Base-by-base conservation (phyloP, 768 basidiomycete species). In the Mycena crocata region DNA sequence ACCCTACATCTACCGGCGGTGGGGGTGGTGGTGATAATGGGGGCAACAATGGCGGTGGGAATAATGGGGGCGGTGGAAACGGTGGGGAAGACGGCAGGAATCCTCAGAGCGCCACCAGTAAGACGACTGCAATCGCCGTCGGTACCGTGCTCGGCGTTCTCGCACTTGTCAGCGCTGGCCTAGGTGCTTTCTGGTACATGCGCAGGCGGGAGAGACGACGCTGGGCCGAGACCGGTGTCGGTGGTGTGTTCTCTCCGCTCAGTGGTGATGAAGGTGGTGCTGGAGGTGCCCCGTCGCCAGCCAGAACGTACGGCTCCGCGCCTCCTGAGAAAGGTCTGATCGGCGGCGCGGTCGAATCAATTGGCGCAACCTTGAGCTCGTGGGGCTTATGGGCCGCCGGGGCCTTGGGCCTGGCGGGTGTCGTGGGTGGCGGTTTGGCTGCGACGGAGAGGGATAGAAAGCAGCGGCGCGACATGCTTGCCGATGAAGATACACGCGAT, bases 401-500 rank as follows among this genome's bases (percentile, higher is more conserved):
- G 19, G 65, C 61, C 15, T 10, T 67, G n/a, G 64, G 59, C 71
- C 32, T 60, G 71, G 48, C 44, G 31, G 68, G 64, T n/a, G 65
- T 69, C 24, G 67, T 75, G 23, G 76, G 75, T 65, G 75, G 82
- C 34, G 79, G 78, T 26, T 76, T 78, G n/a, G 65, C 82, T 35
- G 77, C 80, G 55, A 78, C 77, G 26, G 66, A 64, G 26, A 69
- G 74, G 50, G 71, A 75, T 64, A 59, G 74, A 55, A 68, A 71
- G 26, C 71, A 81, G 58, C 83, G 92, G 32, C 83, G 85, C 32
- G 91, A 94, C 73, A 93, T 94, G 86, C 84, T 93, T 35, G 91
- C 88, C 5, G 92, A 94, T 59, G 93, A 93, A 76, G 93, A 93
- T 71, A 81, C 84, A 2, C 81, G 83, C 12, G 84, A 87, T 19